Evolutionary conservation across 441 rosid genomes (phyloP), one percentile per base, ranked within the genome.

Genomic region (Pelargonium myrrhifolium): DNA sequence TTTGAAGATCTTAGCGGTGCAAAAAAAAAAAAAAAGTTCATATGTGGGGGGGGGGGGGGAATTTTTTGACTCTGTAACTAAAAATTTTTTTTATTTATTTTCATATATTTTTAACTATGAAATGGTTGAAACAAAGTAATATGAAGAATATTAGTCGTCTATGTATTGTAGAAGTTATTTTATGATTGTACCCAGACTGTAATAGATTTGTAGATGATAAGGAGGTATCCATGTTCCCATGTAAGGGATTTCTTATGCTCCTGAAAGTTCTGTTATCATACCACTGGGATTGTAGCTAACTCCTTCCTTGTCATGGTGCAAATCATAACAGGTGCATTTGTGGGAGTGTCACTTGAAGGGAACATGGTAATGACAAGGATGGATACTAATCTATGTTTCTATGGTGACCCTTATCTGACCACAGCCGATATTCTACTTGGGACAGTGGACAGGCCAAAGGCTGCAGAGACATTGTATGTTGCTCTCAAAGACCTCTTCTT

Each of bases 331-430:
- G 98, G 99, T 45, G 98, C 97, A 22, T 94, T 94, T 71, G 87
- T 92, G 70, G 99, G 98, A 59, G 93, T 88, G 68, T 94, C 98
- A 8, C 82, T 94, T 15, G 98, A 94, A 85, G 94, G 99, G 58
- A 94, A 87, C 67, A 64, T 88, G 10, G 97, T 92, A 39, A 83
- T 83, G 0, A 92, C 98, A 8, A 86, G 98, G 81, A 89, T 80
- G 80, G 97, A 92, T 64, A 73, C 87, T 68, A 94, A 94, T 72
- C 83, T 94, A 39, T 82, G 62, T 58, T 94, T 94, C 70, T 94
- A 92, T 10, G 99, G 99, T 0, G 99, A 90, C 77, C 98, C 98
- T 3, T 92, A 94, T 85, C 82, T 92, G 65, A 73, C 89, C 7
- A 88, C 98, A 0, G 78, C 82, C 0, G 97, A 94, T 79, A 88